phyloP scores from a whole-genome alignment of 2,329 filamentous ascomycete species.

The Biscogniauxia mediterranea region DNA sequence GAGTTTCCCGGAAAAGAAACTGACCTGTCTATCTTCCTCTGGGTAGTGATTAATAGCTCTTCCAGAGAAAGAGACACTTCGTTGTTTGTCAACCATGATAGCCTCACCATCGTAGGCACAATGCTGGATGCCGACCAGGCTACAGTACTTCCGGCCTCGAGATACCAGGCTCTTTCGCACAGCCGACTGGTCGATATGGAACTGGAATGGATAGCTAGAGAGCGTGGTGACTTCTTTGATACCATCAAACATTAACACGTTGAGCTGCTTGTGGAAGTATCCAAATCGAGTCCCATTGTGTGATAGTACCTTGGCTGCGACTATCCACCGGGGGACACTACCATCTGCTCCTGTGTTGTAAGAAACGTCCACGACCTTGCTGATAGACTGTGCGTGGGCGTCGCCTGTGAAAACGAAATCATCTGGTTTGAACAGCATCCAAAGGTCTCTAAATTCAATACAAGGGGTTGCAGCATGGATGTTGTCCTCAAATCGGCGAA shows the following conservation, averaged over 20 bases:
- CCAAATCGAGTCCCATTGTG: conserved; percentile 7
- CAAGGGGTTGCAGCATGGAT: conserved; percentile 3
- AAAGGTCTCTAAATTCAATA: conserved; percentile 12
- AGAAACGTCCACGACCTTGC: conserved; percentile 2
- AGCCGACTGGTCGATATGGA: conserved; percentile 2
- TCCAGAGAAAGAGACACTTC: conserved; percentile 1
- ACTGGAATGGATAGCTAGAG: conserved; percentile 2
- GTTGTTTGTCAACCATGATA: conserved; percentile 5
- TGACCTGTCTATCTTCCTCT: conserved; percentile 1
- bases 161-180: neutral
- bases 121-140: conserved; percentile 7
- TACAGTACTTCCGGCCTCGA: conserved; percentile 9
- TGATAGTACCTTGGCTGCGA: conserved; percentile 3
- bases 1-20: neutral
- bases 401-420: conserved; percentile 6
- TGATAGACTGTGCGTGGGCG: conserved; percentile 3
- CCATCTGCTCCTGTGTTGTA: neutral
- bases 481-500: conserved; percentile 8
- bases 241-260: conserved; percentile 2
- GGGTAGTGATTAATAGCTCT: conserved; percentile 3
- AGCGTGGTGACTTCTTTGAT: conserved; percentile 1
- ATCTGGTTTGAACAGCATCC: conserved; percentile 14
- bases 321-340: neutral
- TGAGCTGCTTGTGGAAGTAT: conserved; percentile 1
- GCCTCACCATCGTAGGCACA: conserved; percentile 3